Percentiles rank a stretch among this genome's conserved stretches.
These are phyloP conservation scores for Eucalyptus virginea DNA, from an alignment of 345 rosid species.

Conservation along the genomic window DNA sequence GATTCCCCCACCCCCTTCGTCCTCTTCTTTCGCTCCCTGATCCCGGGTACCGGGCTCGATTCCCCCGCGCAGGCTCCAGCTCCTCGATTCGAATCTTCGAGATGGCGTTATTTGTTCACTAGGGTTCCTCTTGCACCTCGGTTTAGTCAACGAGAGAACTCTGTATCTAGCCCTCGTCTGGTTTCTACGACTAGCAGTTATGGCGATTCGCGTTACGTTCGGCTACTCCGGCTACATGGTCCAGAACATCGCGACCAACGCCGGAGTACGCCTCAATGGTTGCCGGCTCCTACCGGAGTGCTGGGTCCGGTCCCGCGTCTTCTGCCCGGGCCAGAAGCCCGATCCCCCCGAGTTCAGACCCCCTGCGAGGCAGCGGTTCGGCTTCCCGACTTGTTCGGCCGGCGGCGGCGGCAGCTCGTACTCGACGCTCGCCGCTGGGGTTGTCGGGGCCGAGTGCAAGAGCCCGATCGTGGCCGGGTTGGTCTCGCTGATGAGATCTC, in stretches of 20 bases:
- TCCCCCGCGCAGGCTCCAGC: not conserved
- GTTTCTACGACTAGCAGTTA: constrained; percentile 17
- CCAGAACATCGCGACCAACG: constrained; percentile 41
- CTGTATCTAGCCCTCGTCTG: constrained; percentile 30
- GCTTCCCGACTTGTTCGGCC: constrained; percentile 2
- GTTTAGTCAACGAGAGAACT: not conserved
- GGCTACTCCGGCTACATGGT: constrained; percentile 59
- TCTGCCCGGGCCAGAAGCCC: constrained; percentile 18
- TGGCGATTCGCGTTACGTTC: constrained; percentile 78
- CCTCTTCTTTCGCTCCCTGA: not conserved
- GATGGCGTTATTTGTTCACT: not conserved
- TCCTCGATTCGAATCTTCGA: not conserved
- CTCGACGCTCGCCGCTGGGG: constrained; percentile 29
- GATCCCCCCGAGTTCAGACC: constrained; percentile 15
- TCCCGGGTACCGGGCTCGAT: not conserved
- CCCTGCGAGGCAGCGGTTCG: not conserved
- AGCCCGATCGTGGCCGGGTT: constrained; percentile 41
- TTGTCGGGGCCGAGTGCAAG: constrained; percentile 22
- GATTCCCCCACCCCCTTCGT: not conserved
- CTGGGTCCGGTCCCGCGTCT: constrained; percentile 39
- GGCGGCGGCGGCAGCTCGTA: constrained; percentile 1
- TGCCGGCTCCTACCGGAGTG: constrained; percentile 43
- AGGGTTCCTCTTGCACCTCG: not conserved
- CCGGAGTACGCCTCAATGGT: constrained; percentile 36
- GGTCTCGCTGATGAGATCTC: constrained; percentile 46